A percentile compares a stretch with the other conserved stretches of the same genome.
Conservation (phyloP, 768 basidiomycete genomes). For the Agaricus blazei region DNA sequence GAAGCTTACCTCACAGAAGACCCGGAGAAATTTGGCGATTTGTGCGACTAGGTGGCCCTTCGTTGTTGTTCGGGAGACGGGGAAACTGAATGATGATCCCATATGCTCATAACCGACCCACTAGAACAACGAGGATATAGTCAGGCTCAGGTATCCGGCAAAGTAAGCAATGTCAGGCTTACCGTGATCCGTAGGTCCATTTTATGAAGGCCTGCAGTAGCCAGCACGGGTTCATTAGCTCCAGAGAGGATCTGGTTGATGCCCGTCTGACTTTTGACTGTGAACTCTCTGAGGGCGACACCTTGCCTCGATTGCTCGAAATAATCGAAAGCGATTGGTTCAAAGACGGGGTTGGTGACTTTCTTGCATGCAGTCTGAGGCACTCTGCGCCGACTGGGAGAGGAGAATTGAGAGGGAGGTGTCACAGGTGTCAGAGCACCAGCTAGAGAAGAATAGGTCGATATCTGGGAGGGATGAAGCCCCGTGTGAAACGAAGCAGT, state of each 20-base stretch:
- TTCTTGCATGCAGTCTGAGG: constrained; percentile 8
- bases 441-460: constrained; percentile 7
- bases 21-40: constrained; percentile 13
- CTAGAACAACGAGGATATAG: background rate
- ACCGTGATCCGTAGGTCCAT: constrained; percentile 12
- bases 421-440: constrained; percentile 9
- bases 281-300: constrained; percentile 9
- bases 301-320: constrained; percentile 11
- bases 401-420: background rate
- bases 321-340: constrained; percentile 10
- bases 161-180: background rate
- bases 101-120: constrained; percentile 13
- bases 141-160: background rate
- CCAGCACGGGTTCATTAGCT: constrained; percentile 10
- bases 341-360: background rate
- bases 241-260: constrained; percentile 9
- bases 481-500: constrained; percentile 5
- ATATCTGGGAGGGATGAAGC: constrained; percentile 10
- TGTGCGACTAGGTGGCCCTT: constrained; percentile 7
- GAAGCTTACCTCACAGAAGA: constrained; percentile 31
- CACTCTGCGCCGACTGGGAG: constrained; percentile 5
- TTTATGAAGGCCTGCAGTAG: background rate
- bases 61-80: constrained; percentile 3
- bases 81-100: constrained; percentile 8
- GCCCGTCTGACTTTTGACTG: background rate